Evolutionary conservation across 2,329 filamentous ascomycete genomes (phyloP).

Genomic region (Botrytis deweyae): DNA sequence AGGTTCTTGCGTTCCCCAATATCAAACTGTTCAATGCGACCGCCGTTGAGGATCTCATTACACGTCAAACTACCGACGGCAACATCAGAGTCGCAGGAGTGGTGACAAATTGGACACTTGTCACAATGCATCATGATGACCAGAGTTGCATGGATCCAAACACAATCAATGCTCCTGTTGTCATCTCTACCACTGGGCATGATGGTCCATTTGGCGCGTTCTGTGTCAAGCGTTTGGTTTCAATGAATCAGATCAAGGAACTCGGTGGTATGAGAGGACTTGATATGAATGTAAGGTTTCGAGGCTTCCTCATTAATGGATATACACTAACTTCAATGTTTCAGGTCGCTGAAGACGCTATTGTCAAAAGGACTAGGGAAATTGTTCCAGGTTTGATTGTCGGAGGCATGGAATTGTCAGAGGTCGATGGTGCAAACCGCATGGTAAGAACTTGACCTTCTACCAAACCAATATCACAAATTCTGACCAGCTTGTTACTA

Average conservation of each 20-base stretch:
- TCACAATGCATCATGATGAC: conserved; percentile 82
- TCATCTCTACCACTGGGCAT: conserved; percentile 89
- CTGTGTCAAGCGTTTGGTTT: conserved; percentile 84
- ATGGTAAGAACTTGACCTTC: conserved; percentile 58
- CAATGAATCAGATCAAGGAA: conserved; percentile 79
- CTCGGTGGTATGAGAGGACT: conserved; percentile 90
- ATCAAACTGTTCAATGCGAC: conserved; percentile 97
- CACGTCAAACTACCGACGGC: conserved; percentile 58
- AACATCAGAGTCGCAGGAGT: conserved; percentile 77
- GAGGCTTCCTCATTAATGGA: background rate
- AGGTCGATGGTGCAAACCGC: conserved; percentile 86
- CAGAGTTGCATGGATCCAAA: conserved; percentile 97
- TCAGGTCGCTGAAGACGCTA: conserved; percentile 75
- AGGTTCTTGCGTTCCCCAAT: conserved; percentile 82
- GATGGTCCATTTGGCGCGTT: conserved; percentile 91
- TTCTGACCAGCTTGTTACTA: background rate
- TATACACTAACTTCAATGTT: background rate
- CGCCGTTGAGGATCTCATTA: conserved; percentile 88
- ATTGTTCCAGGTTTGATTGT: conserved; percentile 84
- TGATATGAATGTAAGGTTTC: conserved; percentile 68
- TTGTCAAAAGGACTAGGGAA: conserved; percentile 88
- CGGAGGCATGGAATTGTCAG: conserved; percentile 91
- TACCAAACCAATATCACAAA: background rate
- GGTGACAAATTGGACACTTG: conserved; percentile 94
- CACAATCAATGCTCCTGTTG: conserved; percentile 88